Conservation (phyloP, 2,329 filamentous ascomycete species). For the Fusarium irregulare region DNA sequence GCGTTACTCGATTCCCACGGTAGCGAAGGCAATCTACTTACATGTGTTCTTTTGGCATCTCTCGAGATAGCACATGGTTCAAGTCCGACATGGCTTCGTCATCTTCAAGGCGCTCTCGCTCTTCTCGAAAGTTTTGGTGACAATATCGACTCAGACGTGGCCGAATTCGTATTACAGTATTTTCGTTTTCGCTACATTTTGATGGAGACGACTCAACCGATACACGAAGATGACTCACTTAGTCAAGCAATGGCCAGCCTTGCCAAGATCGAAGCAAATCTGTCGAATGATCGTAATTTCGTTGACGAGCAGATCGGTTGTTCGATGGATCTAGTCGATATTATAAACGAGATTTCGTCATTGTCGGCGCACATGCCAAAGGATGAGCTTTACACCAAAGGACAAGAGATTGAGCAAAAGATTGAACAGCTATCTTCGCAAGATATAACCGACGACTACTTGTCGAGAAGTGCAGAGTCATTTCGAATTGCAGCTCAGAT, state of each 20-base stretch:
- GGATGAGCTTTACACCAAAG: slow-evolving; percentile 16
- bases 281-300: slow-evolving; percentile 21
- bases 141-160: slow-evolving; percentile 27
- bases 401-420: slow-evolving; percentile 28
- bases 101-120: slow-evolving; percentile 41
- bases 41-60: slow-evolving; percentile 40
- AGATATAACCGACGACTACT: slow-evolving; percentile 26
- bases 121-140: slow-evolving; percentile 37
- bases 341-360: slow-evolving; percentile 41
- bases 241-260: slow-evolving; percentile 25
- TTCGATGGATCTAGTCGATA: slow-evolving; percentile 43
- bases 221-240: slow-evolving; percentile 14
- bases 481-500: slow-evolving; percentile 39
- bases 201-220: slow-evolving; percentile 40
- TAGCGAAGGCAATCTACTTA: slow-evolving; percentile 38
- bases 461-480: slow-evolving; percentile 37
- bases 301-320: slow-evolving; percentile 44
- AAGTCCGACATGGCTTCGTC: slow-evolving; percentile 36
- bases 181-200: slow-evolving; percentile 43
- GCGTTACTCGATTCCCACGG: slow-evolving; percentile 20
- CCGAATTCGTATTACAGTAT: slow-evolving; percentile 39
- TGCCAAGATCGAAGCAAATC: slow-evolving; percentile 20
- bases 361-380: slow-evolving; percentile 14
- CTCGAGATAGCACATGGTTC: slow-evolving; percentile 43
- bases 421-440: slow-evolving; percentile 3